These are phyloP conservation scores for Boletus calvinii DNA, from an alignment of 1,284 basidiomycete genomes.

Conservation along the genomic window DNA sequence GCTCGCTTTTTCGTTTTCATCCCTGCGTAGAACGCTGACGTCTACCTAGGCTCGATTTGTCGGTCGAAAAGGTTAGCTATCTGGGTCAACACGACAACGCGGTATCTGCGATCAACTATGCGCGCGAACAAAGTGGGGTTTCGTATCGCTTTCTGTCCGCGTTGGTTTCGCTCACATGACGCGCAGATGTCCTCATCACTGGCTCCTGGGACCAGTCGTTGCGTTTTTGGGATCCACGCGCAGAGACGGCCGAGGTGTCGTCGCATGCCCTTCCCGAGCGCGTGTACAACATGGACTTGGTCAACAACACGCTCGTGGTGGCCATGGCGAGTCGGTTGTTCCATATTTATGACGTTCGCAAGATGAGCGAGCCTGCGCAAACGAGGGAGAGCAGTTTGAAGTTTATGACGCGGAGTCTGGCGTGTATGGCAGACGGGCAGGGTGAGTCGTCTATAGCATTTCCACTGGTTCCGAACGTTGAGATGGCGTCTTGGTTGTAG, in stretches of 20 bases:
- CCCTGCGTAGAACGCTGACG: not conserved
- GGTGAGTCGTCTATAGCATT: constrained; percentile 44
- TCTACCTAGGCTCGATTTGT: constrained; percentile 55
- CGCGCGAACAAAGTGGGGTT: constrained; percentile 51
- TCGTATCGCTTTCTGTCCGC: not conserved
- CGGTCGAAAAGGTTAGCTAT: constrained; percentile 57
- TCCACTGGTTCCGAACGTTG: not conserved
- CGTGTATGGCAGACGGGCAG: constrained; percentile 90
- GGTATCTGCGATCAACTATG: constrained; percentile 62
- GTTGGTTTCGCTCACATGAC: not conserved
- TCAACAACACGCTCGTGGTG: constrained; percentile 76
- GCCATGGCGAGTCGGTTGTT: constrained; percentile 89
- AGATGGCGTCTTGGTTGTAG: constrained; percentile 38
- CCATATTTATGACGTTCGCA: constrained; percentile 81
- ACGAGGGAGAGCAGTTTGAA: constrained; percentile 91
- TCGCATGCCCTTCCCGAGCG: constrained; percentile 76
- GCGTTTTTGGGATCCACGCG: constrained; percentile 84
- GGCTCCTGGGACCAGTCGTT: constrained; percentile 91
- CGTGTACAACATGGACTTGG: constrained; percentile 79
- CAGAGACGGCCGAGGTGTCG: constrained; percentile 56
- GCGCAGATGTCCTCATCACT: constrained; percentile 68
- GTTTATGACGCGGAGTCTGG: constrained; percentile 89
- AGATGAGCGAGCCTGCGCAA: constrained; percentile 71
- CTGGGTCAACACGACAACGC: constrained; percentile 68
- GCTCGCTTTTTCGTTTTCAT: constrained; percentile 24